phyloP scores from a whole-genome alignment of 2,329 filamentous ascomycete species.

The Hypoxylon sp. region DNA sequence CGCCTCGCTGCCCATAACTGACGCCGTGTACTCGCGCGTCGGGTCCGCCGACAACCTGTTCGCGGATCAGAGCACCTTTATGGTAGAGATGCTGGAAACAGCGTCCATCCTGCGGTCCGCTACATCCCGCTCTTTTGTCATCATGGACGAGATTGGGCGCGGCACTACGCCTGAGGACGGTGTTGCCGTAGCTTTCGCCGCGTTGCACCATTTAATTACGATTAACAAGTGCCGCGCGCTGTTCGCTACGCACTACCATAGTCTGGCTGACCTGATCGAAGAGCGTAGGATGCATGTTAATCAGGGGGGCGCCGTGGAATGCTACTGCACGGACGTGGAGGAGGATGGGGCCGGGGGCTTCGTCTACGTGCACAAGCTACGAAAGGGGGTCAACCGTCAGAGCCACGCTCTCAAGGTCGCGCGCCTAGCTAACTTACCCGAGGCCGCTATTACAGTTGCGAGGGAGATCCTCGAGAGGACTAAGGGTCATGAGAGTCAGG shows the following conservation, averaged over 20 bases:
- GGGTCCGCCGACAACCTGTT: conserved; percentile 97
- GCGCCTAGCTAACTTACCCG: conserved; percentile 84
- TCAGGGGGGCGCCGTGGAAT: conserved; percentile 67
- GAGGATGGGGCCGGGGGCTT: conserved; percentile 82
- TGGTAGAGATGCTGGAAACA: conserved; percentile 99
- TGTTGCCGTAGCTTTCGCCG: conserved; percentile 89
- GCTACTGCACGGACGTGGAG: conserved; percentile 90
- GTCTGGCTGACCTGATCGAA: conserved; percentile 80
- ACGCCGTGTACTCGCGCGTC: conserved; percentile 93
- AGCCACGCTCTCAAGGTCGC: conserved; percentile 98
- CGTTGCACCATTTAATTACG: conserved; percentile 84
- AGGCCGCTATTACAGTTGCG: conserved; percentile 78
- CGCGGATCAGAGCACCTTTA: conserved; percentile 95
- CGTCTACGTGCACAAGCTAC: conserved; percentile 87
- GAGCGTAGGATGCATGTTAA: conserved; percentile 61
- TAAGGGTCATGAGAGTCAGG: conserved; percentile 1
- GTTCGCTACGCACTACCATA: conserved; percentile 97
- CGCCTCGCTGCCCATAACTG: conserved; percentile 90
- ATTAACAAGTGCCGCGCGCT: conserved; percentile 84
- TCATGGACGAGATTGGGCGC: conserved; percentile 98
- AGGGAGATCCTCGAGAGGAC: conserved; percentile 64
- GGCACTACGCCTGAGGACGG: conserved; percentile 96
- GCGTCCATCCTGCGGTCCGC: conserved; percentile 89
- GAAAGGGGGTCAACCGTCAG: conserved; percentile 84
- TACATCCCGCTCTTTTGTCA: conserved; percentile 87